These are phyloP conservation scores for Artemisia annua DNA, from an alignment of 129 eudicot species.

Conservation along the genomic window DNA sequence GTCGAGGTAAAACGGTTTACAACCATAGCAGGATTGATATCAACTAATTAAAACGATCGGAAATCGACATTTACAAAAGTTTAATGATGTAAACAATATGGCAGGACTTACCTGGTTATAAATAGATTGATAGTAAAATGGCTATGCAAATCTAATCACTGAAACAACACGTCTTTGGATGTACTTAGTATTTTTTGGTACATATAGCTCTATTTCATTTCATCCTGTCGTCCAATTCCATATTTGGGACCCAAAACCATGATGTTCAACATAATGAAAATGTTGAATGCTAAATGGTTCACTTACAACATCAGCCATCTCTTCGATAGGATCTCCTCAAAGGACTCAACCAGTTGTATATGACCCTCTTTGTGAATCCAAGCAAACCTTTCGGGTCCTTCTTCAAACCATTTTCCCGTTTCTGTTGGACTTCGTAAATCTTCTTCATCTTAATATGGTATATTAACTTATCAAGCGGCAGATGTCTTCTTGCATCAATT, in stretches of 20 bases:
- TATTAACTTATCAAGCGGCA: constrained; percentile 61
- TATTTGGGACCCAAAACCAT: not conserved
- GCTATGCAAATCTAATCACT: too few relatives aligned
- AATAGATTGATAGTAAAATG: too few relatives aligned
- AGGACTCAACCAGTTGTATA: constrained; percentile 45
- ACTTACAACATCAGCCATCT: constrained; percentile 15
- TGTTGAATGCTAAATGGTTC: not conserved
- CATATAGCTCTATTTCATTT: not conserved
- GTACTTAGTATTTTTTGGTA: not conserved
- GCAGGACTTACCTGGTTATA: too few relatives aligned
- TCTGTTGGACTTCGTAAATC: constrained; percentile 44
- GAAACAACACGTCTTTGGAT: too few relatives aligned
- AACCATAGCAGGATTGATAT: too few relatives aligned
- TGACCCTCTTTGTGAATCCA: constrained; percentile 59
- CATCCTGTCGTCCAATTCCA: not conserved
- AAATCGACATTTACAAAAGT: too few relatives aligned
- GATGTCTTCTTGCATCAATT: constrained; percentile 59
- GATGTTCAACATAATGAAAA: not conserved
- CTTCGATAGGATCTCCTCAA: constrained; percentile 11
- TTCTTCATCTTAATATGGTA: constrained; percentile 57
- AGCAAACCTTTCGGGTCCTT: constrained; percentile 51
- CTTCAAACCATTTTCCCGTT: constrained; percentile 23
- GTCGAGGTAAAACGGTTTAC: too few relatives aligned
- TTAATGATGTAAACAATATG: too few relatives aligned
- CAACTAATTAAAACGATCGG: too few relatives aligned